Evolutionary conservation across 1,284 basidiomycete species (phyloP).

Genomic region (Leccinum subspadiceum): DNA sequence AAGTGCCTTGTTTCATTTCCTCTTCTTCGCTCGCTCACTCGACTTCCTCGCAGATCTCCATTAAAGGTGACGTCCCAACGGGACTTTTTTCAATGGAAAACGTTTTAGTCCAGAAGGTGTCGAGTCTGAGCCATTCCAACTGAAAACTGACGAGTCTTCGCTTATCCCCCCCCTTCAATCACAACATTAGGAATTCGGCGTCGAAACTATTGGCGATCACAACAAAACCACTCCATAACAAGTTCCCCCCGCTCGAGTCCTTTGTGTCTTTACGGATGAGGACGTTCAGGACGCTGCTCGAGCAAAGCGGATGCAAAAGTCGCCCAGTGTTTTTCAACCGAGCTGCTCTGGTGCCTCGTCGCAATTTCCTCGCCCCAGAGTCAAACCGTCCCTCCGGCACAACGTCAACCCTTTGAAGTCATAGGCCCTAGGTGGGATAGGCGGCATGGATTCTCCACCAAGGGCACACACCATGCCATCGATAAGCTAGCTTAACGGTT

Average conservation of each 20-base stretch:
- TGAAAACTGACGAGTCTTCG: slow-evolving; percentile 71
- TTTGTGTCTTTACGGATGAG: slow-evolving; percentile 85
- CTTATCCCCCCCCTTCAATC: background rate
- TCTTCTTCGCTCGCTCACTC: slow-evolving; percentile 4
- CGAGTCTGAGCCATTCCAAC: slow-evolving; percentile 91
- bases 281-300: slow-evolving; percentile 74
- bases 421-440: slow-evolving; percentile 65
- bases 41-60: slow-evolving; percentile 70
- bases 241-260: slow-evolving; percentile 89
- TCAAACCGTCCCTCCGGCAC: slow-evolving; percentile 36
- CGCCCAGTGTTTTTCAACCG: slow-evolving; percentile 23
- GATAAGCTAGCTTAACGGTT: slow-evolving; percentile 75
- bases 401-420: slow-evolving; percentile 56
- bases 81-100: slow-evolving; percentile 97
- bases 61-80: slow-evolving; percentile 97
- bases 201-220: slow-evolving; percentile 98
- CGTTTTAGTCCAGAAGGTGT: slow-evolving; percentile 87
- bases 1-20: slow-evolving; percentile 49
- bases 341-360: slow-evolving; percentile 29
- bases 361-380: slow-evolving; percentile 38
- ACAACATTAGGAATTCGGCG: slow-evolving; percentile 88
- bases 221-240: slow-evolving; percentile 98
- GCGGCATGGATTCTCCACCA: slow-evolving; percentile 54
- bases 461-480: slow-evolving; percentile 28
- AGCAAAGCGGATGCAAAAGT: slow-evolving; percentile 48